Conservation (phyloP, 768 basidiomycete genomes). For the Agaricus subrufescens region DNA sequence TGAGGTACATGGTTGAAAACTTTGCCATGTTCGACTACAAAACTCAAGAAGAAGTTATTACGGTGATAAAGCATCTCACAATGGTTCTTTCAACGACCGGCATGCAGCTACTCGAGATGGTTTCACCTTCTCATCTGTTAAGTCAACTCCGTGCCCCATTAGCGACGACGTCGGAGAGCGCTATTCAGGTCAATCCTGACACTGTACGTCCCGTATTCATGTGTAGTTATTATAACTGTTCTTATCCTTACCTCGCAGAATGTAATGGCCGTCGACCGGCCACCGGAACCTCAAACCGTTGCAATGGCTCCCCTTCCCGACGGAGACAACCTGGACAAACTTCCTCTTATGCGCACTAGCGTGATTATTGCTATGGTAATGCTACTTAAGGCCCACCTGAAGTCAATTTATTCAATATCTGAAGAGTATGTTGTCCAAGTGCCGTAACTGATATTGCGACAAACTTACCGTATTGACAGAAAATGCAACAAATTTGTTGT, state of each 20-base stretch:
- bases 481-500: conserved; percentile 88
- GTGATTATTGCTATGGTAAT: conserved; percentile 82
- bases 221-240: background rate
- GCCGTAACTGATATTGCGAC: too few relatives aligned
- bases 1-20: conserved; percentile 93
- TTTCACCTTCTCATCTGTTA: conserved; percentile 69
- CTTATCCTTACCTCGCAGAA: conserved; percentile 9
- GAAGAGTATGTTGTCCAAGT: too few relatives aligned
- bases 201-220: conserved; percentile 11
- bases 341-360: conserved; percentile 55
- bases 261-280: conserved; percentile 14
- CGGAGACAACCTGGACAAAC: conserved; percentile 14
- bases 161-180: conserved; percentile 7
- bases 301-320: background rate
- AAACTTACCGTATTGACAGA: conserved; percentile 33
- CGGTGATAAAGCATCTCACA: conserved; percentile 78
- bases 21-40: conserved; percentile 92
- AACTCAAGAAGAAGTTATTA: conserved; percentile 88
- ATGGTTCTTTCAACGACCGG: conserved; percentile 73
- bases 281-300: background rate
- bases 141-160: conserved; percentile 46
- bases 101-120: conserved; percentile 71
- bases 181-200: conserved; percentile 11
- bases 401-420: conserved; percentile 75
- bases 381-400: conserved; percentile 83